A percentile compares a stretch with the other conserved stretches of the same genome.
phyloP scores from a whole-genome alignment of 768 basidiomycete genomes.

The Serpula lacrymans region DNA sequence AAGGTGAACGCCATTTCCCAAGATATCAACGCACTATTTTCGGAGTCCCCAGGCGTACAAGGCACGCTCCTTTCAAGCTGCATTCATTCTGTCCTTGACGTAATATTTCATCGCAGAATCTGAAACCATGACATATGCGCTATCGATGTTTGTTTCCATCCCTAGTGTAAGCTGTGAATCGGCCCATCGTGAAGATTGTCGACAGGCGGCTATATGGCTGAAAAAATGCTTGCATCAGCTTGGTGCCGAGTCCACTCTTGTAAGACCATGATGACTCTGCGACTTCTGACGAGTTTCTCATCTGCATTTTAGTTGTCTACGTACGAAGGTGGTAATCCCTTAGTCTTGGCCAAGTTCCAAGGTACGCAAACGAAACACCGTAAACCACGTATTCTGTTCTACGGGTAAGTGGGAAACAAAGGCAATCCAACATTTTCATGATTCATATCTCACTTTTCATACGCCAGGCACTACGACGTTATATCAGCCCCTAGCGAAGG shows the following conservation, averaged over 20 bases:
- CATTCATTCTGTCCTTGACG: neutral
- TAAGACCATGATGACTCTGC: slow-evolving; percentile 29
- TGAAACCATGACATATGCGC: slow-evolving; percentile 76
- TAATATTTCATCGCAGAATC: slow-evolving; percentile 3
- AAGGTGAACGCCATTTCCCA: neutral
- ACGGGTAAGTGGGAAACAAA: slow-evolving; percentile 57
- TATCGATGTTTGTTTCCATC: slow-evolving; percentile 84
- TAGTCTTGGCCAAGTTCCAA: slow-evolving; percentile 86
- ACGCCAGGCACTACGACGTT: slow-evolving; percentile 89
- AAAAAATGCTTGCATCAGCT: slow-evolving; percentile 85
- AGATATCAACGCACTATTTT: neutral
- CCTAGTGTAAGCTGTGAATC: slow-evolving; percentile 77
- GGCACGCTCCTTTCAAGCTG: slow-evolving; percentile 10
- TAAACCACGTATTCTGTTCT: slow-evolving; percentile 82
- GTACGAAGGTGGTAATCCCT: slow-evolving; percentile 73
- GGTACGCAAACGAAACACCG: slow-evolving; percentile 56
- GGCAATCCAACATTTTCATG: neutral
- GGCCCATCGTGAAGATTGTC: slow-evolving; percentile 76
- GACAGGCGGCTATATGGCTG: slow-evolving; percentile 92
- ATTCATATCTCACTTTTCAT: slow-evolving; percentile 1
- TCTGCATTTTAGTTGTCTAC: slow-evolving; percentile 59
- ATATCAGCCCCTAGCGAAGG: slow-evolving; percentile 71
- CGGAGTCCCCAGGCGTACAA: slow-evolving; percentile 5
- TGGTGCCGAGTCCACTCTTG: slow-evolving; percentile 78
- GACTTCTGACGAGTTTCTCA: neutral